phyloP scores from a whole-genome alignment of 805 yeast genomes.

The Huiozyma naganishii region DNA sequence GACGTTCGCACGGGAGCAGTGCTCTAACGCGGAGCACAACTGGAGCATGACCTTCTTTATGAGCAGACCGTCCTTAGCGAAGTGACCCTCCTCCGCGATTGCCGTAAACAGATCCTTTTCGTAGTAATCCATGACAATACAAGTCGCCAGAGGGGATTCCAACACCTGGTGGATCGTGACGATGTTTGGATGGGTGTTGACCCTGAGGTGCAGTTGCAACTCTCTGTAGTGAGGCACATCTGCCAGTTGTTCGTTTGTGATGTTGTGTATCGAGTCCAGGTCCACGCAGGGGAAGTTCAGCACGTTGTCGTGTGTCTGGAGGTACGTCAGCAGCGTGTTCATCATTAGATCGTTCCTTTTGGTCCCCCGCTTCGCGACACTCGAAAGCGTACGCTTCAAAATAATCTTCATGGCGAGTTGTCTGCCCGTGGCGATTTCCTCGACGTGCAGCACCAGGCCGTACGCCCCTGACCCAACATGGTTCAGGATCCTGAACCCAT shows the following conservation, averaged over 20 bases:
- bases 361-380: conserved; percentile 10
- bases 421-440: conserved; percentile 39
- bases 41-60: conserved; percentile 58
- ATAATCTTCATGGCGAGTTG: conserved; percentile 65
- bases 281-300: conserved; percentile 19
- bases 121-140: conserved; percentile 78
- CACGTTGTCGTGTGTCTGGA: conserved; percentile 15
- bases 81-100: conserved; percentile 65
- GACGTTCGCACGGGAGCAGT: conserved; percentile 73
- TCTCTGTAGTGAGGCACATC: conserved; percentile 42
- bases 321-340: conserved; percentile 19
- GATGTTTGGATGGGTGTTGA: conserved; percentile 71
- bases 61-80: conserved; percentile 39
- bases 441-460: conserved; percentile 66
- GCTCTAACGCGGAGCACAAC: conserved; percentile 70
- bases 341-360: conserved; percentile 18
- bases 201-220: conserved; percentile 59
- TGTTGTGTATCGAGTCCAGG: conserved; percentile 17
- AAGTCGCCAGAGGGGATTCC: conserved; percentile 44
- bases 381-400: conserved; percentile 29
- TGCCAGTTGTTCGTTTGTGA: conserved; percentile 29
- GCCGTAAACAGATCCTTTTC: conserved; percentile 80
- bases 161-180: conserved; percentile 66
- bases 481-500: conserved; percentile 30
- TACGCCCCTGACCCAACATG: conserved; percentile 70